These are phyloP conservation scores for Brassica napus DNA, from an alignment of 345 rosid species.

Conservation along the genomic window DNA sequence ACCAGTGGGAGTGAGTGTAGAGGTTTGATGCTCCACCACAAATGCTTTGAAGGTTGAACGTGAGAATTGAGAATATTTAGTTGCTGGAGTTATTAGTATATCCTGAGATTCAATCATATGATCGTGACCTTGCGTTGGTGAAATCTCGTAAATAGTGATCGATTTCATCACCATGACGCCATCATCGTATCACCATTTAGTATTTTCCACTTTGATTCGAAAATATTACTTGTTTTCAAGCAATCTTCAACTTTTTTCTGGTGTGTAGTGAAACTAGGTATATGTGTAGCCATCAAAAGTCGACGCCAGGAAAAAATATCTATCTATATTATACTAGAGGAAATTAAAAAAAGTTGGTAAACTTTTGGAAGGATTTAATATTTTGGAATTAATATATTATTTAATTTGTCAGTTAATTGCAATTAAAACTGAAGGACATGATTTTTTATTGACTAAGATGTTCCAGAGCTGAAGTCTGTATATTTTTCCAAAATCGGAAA, in stretches of 20 bases:
- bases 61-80: slow-evolving; percentile 29
- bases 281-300: not conserved
- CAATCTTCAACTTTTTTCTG: not conserved
- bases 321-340: not conserved
- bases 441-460: not conserved
- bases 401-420: not conserved
- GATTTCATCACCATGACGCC: slow-evolving; percentile 37
- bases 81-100: slow-evolving; percentile 23
- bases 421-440: not conserved
- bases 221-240: not conserved
- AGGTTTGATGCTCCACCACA: slow-evolving; percentile 27
- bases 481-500: not conserved
- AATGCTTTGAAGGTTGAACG: slow-evolving; percentile 16
- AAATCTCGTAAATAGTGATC: slow-evolving; percentile 2
- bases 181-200: slow-evolving; percentile 27
- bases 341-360: not conserved
- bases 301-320: not conserved
- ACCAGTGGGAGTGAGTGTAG: not conserved
- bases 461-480: not conserved
- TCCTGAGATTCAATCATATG: slow-evolving; percentile 13
- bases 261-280: slow-evolving; percentile 7
- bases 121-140: slow-evolving; percentile 30
- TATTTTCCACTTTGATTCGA: slow-evolving; percentile 9
- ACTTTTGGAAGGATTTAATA: not conserved
- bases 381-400: not conserved